A percentile compares a stretch with the other conserved stretches of the same genome.
Conservation (phyloP, 2,329 filamentous ascomycete species). For the Aspergillus arachidicola region DNA sequence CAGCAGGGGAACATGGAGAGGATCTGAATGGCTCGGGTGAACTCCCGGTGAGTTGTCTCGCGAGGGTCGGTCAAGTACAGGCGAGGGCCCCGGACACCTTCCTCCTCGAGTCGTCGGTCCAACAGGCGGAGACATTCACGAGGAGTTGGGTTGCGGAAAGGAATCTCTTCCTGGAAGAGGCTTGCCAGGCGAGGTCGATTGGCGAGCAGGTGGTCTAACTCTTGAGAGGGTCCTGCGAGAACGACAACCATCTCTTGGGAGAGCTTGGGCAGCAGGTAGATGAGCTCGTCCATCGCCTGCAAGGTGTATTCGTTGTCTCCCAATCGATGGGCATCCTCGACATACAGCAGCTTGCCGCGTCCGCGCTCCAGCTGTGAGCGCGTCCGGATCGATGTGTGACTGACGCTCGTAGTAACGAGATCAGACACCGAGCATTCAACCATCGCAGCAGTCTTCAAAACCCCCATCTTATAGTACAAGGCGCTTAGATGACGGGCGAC, state of each 20-base stretch:
- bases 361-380: constrained; percentile 16
- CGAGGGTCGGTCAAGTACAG: constrained; percentile 19
- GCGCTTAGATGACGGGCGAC: constrained; percentile 20
- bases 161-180: constrained; percentile 24
- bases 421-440: constrained; percentile 22
- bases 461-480: constrained; percentile 26
- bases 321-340: constrained; percentile 23
- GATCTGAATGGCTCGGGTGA: constrained; percentile 24
- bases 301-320: constrained; percentile 15
- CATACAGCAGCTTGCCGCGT: constrained; percentile 20
- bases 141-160: constrained; percentile 23
- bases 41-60: constrained; percentile 18
- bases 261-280: constrained; percentile 20
- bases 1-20: constrained; percentile 26
- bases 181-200: constrained; percentile 20
- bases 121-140: constrained; percentile 23
- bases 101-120: constrained; percentile 20
- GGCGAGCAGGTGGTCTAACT: constrained; percentile 22
- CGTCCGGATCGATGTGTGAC: constrained; percentile 13
- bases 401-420: constrained; percentile 8
- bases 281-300: constrained; percentile 19
- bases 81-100: constrained; percentile 15
- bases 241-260: constrained; percentile 20
- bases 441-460: constrained; percentile 15
- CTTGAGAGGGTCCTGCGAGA: constrained; percentile 18